Evolutionary conservation across 2,329 filamentous ascomycete species (phyloP).

Genomic region (Monosporascus cannonballus): DNA sequence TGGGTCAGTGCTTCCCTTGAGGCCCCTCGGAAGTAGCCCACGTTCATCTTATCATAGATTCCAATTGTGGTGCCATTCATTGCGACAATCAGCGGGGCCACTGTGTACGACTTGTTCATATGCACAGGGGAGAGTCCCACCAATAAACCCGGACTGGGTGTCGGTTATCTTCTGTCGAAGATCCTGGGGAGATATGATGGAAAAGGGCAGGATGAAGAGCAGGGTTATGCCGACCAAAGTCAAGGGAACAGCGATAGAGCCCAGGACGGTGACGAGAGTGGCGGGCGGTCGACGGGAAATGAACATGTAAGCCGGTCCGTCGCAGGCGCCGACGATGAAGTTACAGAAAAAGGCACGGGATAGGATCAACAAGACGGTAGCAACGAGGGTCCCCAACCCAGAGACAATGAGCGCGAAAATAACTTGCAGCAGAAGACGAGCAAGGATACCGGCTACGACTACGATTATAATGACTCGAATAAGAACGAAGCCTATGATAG

Average conservation of each 20-base stretch:
- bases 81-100: slow-evolving; percentile 57
- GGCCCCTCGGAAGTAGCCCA: neutral
- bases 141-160: slow-evolving; percentile 59
- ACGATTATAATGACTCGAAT: neutral
- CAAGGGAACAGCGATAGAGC: neutral
- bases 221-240: neutral
- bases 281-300: neutral
- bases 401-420: too few species aligned
- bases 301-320: neutral
- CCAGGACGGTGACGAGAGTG: neutral
- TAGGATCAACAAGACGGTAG: neutral
- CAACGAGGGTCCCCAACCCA: neutral
- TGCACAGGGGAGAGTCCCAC: slow-evolving; percentile 66
- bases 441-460: neutral
- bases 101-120: slow-evolving; percentile 61
- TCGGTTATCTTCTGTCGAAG: slow-evolving; percentile 40
- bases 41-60: slow-evolving; percentile 37
- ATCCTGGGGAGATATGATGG: neutral
- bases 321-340: neutral
- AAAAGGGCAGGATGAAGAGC: neutral
- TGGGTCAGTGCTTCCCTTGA: slow-evolving; percentile 45
- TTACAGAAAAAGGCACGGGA: neutral
- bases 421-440: neutral
- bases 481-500: neutral
- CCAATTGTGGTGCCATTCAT: slow-evolving; percentile 67